Conservation (phyloP, 768 basidiomycete species). For the Rhodotorula diobovata region DNA sequence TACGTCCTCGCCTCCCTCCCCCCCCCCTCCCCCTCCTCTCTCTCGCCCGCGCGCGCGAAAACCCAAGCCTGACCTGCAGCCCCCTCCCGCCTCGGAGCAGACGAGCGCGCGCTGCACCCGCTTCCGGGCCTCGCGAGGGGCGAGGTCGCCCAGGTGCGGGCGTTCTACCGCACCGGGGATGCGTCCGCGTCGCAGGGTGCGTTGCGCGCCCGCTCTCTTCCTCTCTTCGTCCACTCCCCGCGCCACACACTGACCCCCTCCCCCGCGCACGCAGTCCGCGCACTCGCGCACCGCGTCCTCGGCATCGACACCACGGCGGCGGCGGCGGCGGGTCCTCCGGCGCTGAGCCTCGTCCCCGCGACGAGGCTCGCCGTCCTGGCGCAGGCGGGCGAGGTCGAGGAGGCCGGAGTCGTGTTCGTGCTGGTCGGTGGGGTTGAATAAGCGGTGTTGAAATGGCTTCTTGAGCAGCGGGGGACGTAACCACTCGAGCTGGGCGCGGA, state of each 20-base stretch:
- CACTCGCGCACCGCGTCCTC: background rate
- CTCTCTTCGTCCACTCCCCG: no score
- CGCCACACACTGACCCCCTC: background rate
- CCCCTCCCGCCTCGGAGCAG: background rate
- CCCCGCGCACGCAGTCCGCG: background rate
- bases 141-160: constrained; percentile 6
- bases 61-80: background rate
- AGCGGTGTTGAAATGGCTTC: no score
- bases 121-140: background rate
- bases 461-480: no score
- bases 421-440: background rate
- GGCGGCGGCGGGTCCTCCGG: background rate
- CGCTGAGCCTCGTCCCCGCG: constrained; percentile 1
- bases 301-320: background rate
- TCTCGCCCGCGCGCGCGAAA: no score
- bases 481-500: no score
- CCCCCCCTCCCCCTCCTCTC: no score
- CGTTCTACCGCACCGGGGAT: background rate
- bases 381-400: background rate
- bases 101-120: background rate
- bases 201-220: no score
- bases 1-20: background rate
- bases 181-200: background rate
- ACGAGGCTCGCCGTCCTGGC: background rate
- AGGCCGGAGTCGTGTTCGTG: constrained; percentile 24